A percentile compares a stretch with the other conserved stretches of the same genome.
Evolutionary conservation across 306 rosid species (phyloP).

Genomic region (Sophora flavescens): DNA sequence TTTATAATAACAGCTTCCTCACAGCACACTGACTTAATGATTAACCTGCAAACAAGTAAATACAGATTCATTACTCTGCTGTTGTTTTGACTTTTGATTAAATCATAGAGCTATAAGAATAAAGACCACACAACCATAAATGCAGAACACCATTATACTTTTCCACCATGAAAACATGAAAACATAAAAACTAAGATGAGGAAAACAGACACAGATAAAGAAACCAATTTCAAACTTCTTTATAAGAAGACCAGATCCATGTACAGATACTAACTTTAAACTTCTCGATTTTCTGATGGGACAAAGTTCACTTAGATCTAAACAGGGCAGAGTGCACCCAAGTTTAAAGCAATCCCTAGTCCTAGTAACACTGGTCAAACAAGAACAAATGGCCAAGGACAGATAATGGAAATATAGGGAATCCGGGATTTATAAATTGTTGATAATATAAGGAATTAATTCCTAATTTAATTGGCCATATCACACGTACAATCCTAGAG

Average conservation of each 20-base stretch:
- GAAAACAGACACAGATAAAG: constrained; percentile 10
- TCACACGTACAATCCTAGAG: constrained; percentile 35
- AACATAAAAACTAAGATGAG: constrained; percentile 9
- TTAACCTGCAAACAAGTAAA: constrained; percentile 51
- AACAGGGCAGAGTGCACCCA: constrained; percentile 11
- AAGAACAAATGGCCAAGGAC: constrained; percentile 18
- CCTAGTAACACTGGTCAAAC: constrained; percentile 34
- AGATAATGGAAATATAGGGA: constrained; percentile 11
- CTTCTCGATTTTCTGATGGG: constrained; percentile 4
- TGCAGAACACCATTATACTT: constrained; percentile 16
- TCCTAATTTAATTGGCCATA: constrained; percentile 11
- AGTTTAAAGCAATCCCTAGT: neutral
- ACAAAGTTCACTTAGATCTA: constrained; percentile 15
- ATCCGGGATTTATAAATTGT: neutral
- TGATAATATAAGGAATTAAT: neutral
- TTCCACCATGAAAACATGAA: constrained; percentile 19
- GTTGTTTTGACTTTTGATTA: constrained; percentile 11
- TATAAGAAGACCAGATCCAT: constrained; percentile 28
- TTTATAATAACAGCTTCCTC: constrained; percentile 38
- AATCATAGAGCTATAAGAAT: constrained; percentile 31
- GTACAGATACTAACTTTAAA: neutral
- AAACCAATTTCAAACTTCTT: constrained; percentile 38
- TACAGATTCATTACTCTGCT: constrained; percentile 3
- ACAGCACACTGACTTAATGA: constrained; percentile 9
- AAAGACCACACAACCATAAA: neutral